Percentiles rank a stretch among this genome's conserved stretches.
These are phyloP conservation scores for Leucogyrophana mollusca DNA, from an alignment of 768 basidiomycete species.

Conservation along the genomic window DNA sequence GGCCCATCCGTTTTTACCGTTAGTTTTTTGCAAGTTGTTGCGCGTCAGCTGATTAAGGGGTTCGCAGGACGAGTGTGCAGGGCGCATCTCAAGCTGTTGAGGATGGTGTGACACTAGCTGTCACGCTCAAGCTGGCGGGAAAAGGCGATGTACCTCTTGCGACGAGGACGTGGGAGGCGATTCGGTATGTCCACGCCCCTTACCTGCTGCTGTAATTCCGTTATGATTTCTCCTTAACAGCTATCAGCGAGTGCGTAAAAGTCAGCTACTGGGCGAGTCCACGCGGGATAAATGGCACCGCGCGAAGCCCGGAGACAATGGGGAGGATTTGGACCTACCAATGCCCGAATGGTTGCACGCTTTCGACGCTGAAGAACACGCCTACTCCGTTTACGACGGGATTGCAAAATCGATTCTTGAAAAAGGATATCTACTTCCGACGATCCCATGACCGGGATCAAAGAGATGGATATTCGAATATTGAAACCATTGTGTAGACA, in stretches of 20 bases:
- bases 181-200: slow-evolving; percentile 5
- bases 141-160: slow-evolving; percentile 7
- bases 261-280: slow-evolving; percentile 22
- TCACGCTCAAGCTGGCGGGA: slow-evolving; percentile 17
- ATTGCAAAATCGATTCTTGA: neutral
- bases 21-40: neutral
- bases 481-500: too few relatives aligned
- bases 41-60: neutral
- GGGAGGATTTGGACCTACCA: slow-evolving; percentile 13
- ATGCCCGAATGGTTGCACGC: slow-evolving; percentile 27
- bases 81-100: slow-evolving; percentile 43
- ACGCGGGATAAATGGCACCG: slow-evolving; percentile 23
- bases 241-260: slow-evolving; percentile 21
- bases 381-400: slow-evolving; percentile 17
- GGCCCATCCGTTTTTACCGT: slow-evolving; percentile 29
- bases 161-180: slow-evolving; percentile 13
- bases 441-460: too few relatives aligned
- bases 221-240: slow-evolving; percentile 3
- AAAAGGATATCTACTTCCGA: too few relatives aligned
- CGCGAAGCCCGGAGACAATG: slow-evolving; percentile 13
- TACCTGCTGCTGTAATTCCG: too few relatives aligned
- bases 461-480: too few relatives aligned
- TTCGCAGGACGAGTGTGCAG: slow-evolving; percentile 18
- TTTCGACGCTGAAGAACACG: slow-evolving; percentile 26
- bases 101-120: slow-evolving; percentile 35